Evolutionary conservation across 345 rosid genomes (phyloP), one percentile per base, ranked within the genome.

Genomic region (Eucalyptus paniculata): DNA sequence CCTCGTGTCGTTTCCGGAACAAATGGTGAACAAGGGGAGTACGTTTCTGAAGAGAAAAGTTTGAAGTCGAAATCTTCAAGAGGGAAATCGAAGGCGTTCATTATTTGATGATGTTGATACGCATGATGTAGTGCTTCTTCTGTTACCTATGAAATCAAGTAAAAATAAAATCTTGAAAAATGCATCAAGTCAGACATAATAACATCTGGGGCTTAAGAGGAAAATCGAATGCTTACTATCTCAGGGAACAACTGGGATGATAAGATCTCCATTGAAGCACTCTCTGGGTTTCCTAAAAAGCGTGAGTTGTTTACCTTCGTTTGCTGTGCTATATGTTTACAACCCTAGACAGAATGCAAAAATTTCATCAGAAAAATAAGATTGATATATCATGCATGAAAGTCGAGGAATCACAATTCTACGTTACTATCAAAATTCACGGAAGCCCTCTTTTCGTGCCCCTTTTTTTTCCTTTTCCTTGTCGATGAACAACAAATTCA

Each of bases 241-340:
- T 91, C 93, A 65, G 93, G 86, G 67, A 92, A 77, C 93, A 92
- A 91, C 89, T 90, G 90, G 50, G 89, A 65, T 17, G 92, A 86
- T 50, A 91, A 23, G 45, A 91, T 88, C 86, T 92, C 94, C 94
- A 94, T 93, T 45, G 77, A 9, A 85, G 65, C 26, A 30, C 62
- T 40, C 65, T 56, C 77, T 65, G 77, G 77, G 77, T 3, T 65
- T 65, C 77, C 77, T n/a, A 65, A 65, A 4, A 65, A 65, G 21
- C 19, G 37, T n/a, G 77, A 5, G 34, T 2, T 60, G 32, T 60
- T 60, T 12, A 28, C 69, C 34, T 60, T 60, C 69, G 69, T 60
- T 28, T 60, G n/a, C 34, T 60, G 17, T 28, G 32, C 32, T 60
- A 26, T 60, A 60, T 6, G 16, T n/a, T 65, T 65, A 65, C 34